Conservation (phyloP, 495 filamentous ascomycete species). For the Tuber borchii region DNA sequence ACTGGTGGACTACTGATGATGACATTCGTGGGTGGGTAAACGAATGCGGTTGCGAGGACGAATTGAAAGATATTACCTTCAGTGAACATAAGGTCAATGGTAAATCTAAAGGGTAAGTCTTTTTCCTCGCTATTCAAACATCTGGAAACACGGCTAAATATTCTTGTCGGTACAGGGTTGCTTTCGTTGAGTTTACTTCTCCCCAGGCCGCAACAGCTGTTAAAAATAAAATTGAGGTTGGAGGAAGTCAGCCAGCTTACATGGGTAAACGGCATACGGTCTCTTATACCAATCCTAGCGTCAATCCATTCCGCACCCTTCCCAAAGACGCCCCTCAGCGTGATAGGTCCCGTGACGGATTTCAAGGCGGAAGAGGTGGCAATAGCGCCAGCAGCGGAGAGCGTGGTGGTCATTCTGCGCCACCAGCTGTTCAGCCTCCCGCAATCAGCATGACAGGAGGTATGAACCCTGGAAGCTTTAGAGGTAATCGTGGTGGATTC, state of each 20-base stretch:
- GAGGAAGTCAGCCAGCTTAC: conserved; percentile 48
- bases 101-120: conserved; percentile 89
- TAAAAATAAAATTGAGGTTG: conserved; percentile 71
- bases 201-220: conserved; percentile 78
- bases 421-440: conserved; percentile 33
- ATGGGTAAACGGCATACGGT: conserved; percentile 62
- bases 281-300: conserved; percentile 66
- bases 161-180: conserved; percentile 57
- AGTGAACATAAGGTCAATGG: conserved; percentile 98
- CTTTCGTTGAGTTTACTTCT: conserved; percentile 76
- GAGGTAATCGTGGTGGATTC: conserved; percentile 43
- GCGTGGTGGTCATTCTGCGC: conserved; percentile 40
- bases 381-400: conserved; percentile 44
- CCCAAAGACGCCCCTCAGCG: conserved; percentile 84
- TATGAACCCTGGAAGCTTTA: conserved; percentile 46
- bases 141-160: not conserved
- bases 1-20: conserved; percentile 97
- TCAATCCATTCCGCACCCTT: conserved; percentile 83
- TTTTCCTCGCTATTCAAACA: not conserved
- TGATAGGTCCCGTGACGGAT: conserved; percentile 56
- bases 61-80: conserved; percentile 88
- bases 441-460: conserved; percentile 39
- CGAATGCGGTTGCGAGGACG: conserved; percentile 66
- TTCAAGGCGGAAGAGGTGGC: conserved; percentile 35
- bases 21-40: conserved; percentile 84